Evolutionary conservation across 2,329 filamentous ascomycete genomes (phyloP).

Genomic region (Diaporthe humulicola): DNA sequence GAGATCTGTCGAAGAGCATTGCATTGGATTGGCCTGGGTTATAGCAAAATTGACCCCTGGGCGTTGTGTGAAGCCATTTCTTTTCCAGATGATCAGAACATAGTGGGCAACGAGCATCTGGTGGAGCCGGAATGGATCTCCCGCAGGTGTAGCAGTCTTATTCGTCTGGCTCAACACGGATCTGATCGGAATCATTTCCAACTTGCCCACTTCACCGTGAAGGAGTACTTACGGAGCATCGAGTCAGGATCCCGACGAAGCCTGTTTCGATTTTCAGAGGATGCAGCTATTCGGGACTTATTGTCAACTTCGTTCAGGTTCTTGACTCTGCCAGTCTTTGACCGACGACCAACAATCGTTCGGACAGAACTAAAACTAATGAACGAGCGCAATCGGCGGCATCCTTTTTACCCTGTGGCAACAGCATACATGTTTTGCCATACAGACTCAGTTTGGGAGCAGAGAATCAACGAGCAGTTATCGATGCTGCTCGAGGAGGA

Average conservation of each 20-base stretch:
- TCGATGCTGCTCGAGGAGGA: not conserved
- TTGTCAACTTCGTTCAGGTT: not conserved
- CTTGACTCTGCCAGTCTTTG: not conserved
- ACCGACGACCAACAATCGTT: not conserved
- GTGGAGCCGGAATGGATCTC: not conserved
- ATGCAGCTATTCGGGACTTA: too few relatives aligned
- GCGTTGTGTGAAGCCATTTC: not conserved
- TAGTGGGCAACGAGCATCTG: not conserved
- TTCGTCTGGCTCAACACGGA: fast-evolving
- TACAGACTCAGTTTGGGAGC: fast-evolving
- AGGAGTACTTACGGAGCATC: not conserved
- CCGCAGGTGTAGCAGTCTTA: not conserved
- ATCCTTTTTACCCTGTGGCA: not conserved
- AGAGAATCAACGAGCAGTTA: not conserved
- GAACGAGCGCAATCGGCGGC: fast-evolving
- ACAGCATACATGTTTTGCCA: not conserved
- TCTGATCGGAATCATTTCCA: not conserved
- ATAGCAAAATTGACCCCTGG: fast-evolving
- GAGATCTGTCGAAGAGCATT: not conserved
- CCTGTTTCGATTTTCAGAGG: not conserved
- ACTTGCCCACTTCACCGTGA: not conserved
- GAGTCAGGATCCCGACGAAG: not conserved
- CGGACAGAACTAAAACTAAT: not conserved
- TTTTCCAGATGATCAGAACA: too few relatives aligned
- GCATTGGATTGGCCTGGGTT: not conserved